Conservation (phyloP, 805 yeast species). For the Lachancea dasiensis region DNA sequence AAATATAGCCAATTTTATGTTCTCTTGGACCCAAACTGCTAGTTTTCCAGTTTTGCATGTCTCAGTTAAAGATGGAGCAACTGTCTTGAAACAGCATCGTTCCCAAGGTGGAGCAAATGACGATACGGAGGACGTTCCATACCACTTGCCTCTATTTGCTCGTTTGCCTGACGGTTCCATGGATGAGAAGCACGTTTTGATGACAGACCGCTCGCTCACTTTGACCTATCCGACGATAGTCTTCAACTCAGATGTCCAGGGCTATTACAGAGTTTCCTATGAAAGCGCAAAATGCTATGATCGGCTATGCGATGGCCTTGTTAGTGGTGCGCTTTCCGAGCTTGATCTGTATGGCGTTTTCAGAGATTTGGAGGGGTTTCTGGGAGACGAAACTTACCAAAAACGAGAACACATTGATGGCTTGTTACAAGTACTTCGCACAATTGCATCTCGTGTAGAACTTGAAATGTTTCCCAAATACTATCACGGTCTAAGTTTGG, state of each 20-base stretch:
- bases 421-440: conserved; percentile 23
- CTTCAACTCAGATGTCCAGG: conserved; percentile 29
- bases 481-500: conserved; percentile 27
- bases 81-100: conserved; percentile 38
- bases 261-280: conserved; percentile 47
- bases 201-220: conserved; percentile 27
- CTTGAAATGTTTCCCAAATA: conserved; percentile 13
- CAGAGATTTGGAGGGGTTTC: conserved; percentile 30
- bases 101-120: conserved; percentile 26
- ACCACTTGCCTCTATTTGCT: conserved; percentile 51
- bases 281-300: conserved; percentile 26
- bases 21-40: conserved; percentile 55
- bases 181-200: conserved; percentile 20
- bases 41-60: conserved; percentile 54
- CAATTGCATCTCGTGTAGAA: conserved; percentile 15
- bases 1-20: conserved; percentile 24
- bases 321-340: conserved; percentile 19
- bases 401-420: conserved; percentile 26
- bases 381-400: conserved; percentile 29
- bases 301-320: conserved; percentile 18
- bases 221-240: conserved; percentile 16
- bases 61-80: conserved; percentile 19
- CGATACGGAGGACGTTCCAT: conserved; percentile 52
- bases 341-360: conserved; percentile 30
- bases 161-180: conserved; percentile 14